Percentiles rank a stretch among this genome's conserved stretches.
Conservation (phyloP, 2,329 filamentous ascomycete genomes). For the Hymenoscyphus scutula region DNA sequence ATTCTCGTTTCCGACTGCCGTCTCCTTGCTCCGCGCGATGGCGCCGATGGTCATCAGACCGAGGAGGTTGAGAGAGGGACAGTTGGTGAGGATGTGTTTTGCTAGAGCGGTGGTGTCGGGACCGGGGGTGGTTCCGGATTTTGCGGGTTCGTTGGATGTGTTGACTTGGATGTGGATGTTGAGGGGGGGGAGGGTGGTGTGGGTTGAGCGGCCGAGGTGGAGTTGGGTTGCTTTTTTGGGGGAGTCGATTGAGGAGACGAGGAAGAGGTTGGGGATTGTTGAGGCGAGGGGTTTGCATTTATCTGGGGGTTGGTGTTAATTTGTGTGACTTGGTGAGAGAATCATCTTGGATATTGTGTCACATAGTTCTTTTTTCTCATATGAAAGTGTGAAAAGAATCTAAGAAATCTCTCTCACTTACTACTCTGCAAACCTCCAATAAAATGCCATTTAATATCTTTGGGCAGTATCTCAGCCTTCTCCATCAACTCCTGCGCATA, state of each 20-base stretch:
- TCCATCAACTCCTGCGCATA: slow-evolving; percentile 87
- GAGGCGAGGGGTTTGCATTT: slow-evolving; percentile 85
- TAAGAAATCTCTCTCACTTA: slow-evolving; percentile 34
- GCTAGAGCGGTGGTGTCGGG: slow-evolving; percentile 63
- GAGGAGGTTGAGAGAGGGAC: slow-evolving; percentile 69
- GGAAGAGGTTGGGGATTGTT: slow-evolving; percentile 84
- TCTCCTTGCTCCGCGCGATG: slow-evolving; percentile 77
- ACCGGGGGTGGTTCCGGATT: slow-evolving; percentile 75
- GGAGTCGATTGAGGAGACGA: slow-evolving; percentile 86
- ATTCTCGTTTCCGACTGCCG: slow-evolving; percentile 76
- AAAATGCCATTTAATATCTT: slow-evolving; percentile 86
- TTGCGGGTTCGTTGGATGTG: slow-evolving; percentile 82
- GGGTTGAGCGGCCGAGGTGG: slow-evolving; percentile 63
- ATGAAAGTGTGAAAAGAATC: background rate
- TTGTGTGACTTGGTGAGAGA: background rate
- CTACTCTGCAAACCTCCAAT: slow-evolving; percentile 87
- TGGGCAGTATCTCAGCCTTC: slow-evolving; percentile 78
- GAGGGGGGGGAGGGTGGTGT: slow-evolving; percentile 36
- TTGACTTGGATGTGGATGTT: slow-evolving; percentile 89
- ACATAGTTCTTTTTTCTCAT: background rate
- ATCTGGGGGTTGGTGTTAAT: slow-evolving; percentile 51
- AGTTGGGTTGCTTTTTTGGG: slow-evolving; percentile 83
- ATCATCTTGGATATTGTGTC: background rate
- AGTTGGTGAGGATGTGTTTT: slow-evolving; percentile 65
- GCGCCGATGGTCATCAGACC: slow-evolving; percentile 98